Evolutionary conservation across 345 rosid genomes (phyloP), one percentile per base, ranked within the genome.

Genomic region (Mercurialis annua): DNA sequence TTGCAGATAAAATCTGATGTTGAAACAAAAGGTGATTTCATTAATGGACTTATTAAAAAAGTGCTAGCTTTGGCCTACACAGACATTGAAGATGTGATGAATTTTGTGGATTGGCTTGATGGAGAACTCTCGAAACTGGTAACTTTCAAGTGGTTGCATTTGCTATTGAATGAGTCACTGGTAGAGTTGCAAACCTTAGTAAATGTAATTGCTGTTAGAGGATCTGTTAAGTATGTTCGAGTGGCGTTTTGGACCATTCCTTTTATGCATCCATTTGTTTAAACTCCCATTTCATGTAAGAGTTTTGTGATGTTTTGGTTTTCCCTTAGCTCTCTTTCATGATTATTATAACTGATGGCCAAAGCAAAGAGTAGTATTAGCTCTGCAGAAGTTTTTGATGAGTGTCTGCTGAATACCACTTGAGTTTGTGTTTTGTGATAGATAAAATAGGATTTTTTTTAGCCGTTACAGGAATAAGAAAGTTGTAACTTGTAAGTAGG

Each of bases 51-150:
- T 69, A 88, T 85, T 83, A 81, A 78, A 59, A 83, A 84, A 74
- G 89, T 92, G 62, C 81, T 79, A 49, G 78, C 82, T 70, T 82
- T 90, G 54, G 82, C 87, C 59, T 90, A 72, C 43, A 73, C 85
- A 23, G 84, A 88, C 51, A 90, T 92, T 70, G 93, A 87, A 59
- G 93, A 92, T 70, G 86, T 92, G 59, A 64, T 87, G 62, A 78
- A 80, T 55, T 90, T 92, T 72, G 90, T 90, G 47, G 88, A 80
- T 68, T 87, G 97, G 97, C 85, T 92, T 69, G 98, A 92, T 58
- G 48, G 31, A 7, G 85, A 92, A 77, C 86, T 92, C 14, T 83
- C 92, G 16, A 80, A 86, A 7, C 68, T 92, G 94, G 98, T 92
- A 84, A 75, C 26, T 72, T 64, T 62, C 63, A 47, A n/a, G 55